phyloP scores from a whole-genome alignment of 805 yeast species.

The Wickerhamomyces chambardii region DNA sequence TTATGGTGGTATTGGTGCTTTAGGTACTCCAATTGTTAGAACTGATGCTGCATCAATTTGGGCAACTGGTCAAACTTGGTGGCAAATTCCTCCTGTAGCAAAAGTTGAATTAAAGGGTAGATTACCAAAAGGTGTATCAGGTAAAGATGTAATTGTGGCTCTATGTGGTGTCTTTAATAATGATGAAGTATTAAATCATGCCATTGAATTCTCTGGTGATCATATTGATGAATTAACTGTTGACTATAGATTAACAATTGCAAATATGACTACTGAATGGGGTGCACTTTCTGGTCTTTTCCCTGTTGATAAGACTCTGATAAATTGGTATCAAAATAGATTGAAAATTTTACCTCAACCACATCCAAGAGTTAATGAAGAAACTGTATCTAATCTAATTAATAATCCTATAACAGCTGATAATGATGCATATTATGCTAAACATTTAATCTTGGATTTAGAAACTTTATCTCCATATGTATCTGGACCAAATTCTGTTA shows the following conservation, averaged over 20 bases:
- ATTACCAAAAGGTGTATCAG: conserved; percentile 82
- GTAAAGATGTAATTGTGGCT: conserved; percentile 95
- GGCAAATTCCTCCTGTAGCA: conserved; percentile 99
- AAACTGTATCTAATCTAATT: conserved; percentile 45
- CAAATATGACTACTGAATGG: conserved; percentile 98
- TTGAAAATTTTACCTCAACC: conserved; percentile 45
- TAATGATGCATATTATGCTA: conserved; percentile 77
- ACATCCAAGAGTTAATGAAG: conserved; percentile 75
- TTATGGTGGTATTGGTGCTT: conserved; percentile 92
- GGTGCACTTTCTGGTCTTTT: conserved; percentile 95
- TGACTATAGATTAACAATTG: conserved; percentile 85
- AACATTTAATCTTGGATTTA: conserved; percentile 76
- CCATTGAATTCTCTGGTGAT: conserved; percentile 88
- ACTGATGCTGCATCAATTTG: conserved; percentile 99
- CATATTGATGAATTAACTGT: conserved; percentile 61
- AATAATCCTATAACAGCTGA: conserved; percentile 45
- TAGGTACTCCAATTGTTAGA: conserved; percentile 97
- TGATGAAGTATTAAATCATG: conserved; percentile 89
- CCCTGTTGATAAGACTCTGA: conserved; percentile 82
- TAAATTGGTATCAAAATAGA: conserved; percentile 72
- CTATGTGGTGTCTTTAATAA: conserved; percentile 89
- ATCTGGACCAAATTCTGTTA: conserved; percentile 97
- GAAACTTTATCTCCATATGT: conserved; percentile 77
- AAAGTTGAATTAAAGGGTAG: conserved; percentile 78
- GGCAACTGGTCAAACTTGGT: conserved; percentile 99